These are phyloP conservation scores for Pseudoturritis turrita DNA, from an alignment of 345 rosid genomes.

Conservation along the genomic window DNA sequence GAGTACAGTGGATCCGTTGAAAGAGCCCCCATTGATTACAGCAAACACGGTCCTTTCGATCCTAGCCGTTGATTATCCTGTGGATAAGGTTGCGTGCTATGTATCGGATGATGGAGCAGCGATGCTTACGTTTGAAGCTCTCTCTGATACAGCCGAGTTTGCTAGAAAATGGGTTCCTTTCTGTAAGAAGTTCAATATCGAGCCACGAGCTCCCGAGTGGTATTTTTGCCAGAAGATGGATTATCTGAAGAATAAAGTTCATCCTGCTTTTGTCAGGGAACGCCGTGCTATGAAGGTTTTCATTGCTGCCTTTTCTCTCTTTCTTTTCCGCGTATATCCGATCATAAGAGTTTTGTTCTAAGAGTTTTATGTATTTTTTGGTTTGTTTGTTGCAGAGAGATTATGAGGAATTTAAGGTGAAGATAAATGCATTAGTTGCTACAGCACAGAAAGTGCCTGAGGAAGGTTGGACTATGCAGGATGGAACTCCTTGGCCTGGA, in stretches of 20 bases:
- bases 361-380: background rate
- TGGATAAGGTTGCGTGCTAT: conserved; percentile 88
- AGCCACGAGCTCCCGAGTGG: conserved; percentile 99
- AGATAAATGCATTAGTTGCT: conserved; percentile 86
- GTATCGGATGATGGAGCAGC: conserved; percentile 99
- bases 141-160: conserved; percentile 92
- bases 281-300: conserved; percentile 93
- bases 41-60: conserved; percentile 95
- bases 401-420: conserved; percentile 86
- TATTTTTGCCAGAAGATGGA: conserved; percentile 89
- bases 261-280: conserved; percentile 85
- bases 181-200: conserved; percentile 77
- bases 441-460: conserved; percentile 95
- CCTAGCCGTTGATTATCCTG: conserved; percentile 94
- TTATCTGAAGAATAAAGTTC: conserved; percentile 82
- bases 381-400: conserved; percentile 58
- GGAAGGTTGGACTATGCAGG: conserved; percentile 99
- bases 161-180: conserved; percentile 99
- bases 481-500: conserved; percentile 99
- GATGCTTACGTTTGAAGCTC: conserved; percentile 98
- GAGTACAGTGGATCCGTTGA: conserved; percentile 95
- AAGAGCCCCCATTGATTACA: conserved; percentile 94
- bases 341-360: background rate
- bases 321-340: background rate
- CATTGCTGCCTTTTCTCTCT: background rate